Conservation (phyloP, 371 early-diverging fungal genomes). For the Mortierella sp. region DNA sequence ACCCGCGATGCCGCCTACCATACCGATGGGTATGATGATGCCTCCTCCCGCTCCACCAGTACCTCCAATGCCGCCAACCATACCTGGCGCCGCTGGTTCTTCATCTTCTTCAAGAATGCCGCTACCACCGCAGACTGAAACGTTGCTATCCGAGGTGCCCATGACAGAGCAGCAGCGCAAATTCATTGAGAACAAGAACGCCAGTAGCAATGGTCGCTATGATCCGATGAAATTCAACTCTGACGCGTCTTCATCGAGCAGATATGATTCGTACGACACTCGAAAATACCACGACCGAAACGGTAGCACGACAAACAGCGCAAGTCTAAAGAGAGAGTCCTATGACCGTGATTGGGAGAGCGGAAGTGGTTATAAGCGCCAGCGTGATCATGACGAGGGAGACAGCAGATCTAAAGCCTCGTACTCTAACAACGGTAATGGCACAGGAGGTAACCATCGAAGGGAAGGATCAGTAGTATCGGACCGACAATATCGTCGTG, state of each 20-base stretch:
- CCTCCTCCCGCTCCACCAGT: conserved; percentile 18
- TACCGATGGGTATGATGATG: conserved; percentile 16
- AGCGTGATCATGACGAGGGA: conserved; percentile 7
- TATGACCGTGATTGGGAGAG: conserved; percentile 11
- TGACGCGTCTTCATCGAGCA: conserved; percentile 5
- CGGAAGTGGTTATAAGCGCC: conserved; percentile 14
- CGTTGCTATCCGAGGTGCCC: conserved; percentile 3
- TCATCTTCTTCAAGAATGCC: conserved; percentile 1
- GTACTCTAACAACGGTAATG: conserved; percentile 5
- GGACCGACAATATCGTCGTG: conserved; percentile 3
- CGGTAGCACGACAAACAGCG: not conserved
- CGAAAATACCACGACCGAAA: conserved; percentile 5
- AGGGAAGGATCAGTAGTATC: conserved; percentile 10
- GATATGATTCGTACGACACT: conserved; percentile 10
- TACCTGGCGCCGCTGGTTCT: conserved; percentile 1
- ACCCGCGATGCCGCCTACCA: conserved; percentile 2
- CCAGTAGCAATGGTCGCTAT: not conserved
- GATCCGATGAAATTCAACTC: conserved; percentile 10
- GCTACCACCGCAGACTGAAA: not conserved
- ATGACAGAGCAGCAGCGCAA: conserved; percentile 16
- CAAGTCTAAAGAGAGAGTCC: conserved; percentile 1
- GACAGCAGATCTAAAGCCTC: conserved; percentile 3
- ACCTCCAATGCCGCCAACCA: conserved; percentile 9
- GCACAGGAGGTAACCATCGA: not conserved
- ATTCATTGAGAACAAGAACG: conserved; percentile 13